Evolutionary conservation across 495 filamentous ascomycete species (phyloP), one percentile per base, ranked within the genome.

Genomic region (Lentithecium fluviatile): DNA sequence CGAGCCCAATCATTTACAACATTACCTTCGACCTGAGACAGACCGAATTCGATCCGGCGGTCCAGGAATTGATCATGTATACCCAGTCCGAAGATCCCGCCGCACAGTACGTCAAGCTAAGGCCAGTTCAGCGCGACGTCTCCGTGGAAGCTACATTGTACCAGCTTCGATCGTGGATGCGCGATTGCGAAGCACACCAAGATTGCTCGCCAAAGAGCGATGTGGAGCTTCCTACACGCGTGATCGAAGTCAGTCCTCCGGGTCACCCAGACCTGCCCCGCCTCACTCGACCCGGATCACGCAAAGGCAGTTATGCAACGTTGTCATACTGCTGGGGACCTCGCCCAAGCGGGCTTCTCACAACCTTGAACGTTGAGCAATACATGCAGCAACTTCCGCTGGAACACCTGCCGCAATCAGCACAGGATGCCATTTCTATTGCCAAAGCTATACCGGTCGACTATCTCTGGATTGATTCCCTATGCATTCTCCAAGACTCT

Each of bases 401-500:
- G 40, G 5, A 43, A 15, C 3, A 15, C 13, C 19, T 43, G 13
- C 40, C 40, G 40, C 40, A 20, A 20, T 32, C 20, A 15, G 21
- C 17, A 17, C 36, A 52, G 38, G 56, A 59, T 25, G 56, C 47
- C 15, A 40, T 52, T 10, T 26, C 23, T 2, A 38, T 56, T 20
- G 32, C 53, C 1, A 45, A n/a, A 46, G 15, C 37, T 1, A 29
- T 47, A 38, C 15, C 23, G 12, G n/a, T 56, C 8, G 19, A 34
- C 12, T 56, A 56, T 37, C 17, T 56, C 2, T 56, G 53, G 53
- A 34, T 56, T 15, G 53, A 46, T n/a, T 38, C 53, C 23, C 38
- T 56, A 8, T 56, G 53, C 29, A 47, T 56, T 1, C 40, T 56
- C 2, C 53, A 56, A 47, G 53, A 46, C 23, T 56, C 38, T 25